A percentile compares a stretch with the other conserved stretches of the same genome.
These are phyloP conservation scores for Naganishia sp. DNA, from an alignment of 1,284 basidiomycete species.

Conservation along the genomic window DNA sequence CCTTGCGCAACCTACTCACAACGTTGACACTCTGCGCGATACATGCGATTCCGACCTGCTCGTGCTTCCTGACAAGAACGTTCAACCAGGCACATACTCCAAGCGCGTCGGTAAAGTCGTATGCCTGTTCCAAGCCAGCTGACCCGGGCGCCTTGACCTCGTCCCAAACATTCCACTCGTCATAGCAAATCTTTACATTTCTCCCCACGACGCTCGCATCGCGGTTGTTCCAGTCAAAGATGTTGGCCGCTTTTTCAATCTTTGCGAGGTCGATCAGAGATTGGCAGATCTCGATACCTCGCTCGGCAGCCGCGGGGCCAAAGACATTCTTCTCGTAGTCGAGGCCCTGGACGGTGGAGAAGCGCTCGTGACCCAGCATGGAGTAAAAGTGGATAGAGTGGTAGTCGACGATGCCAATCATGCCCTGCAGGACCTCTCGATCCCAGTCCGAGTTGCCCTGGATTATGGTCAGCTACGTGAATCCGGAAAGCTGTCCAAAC, in stretches of 20 bases:
- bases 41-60: slow-evolving; percentile 65
- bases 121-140: slow-evolving; percentile 63
- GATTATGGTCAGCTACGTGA: background rate
- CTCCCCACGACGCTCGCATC: slow-evolving; percentile 35
- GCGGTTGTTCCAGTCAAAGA: slow-evolving; percentile 33
- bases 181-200: slow-evolving; percentile 58
- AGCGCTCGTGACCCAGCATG: slow-evolving; percentile 42
- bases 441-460: slow-evolving; percentile 53
- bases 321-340: slow-evolving; percentile 57
- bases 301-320: slow-evolving; percentile 54
- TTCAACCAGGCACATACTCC: slow-evolving; percentile 66
- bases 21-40: slow-evolving; percentile 62
- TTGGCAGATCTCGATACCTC: slow-evolving; percentile 52
- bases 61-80: slow-evolving; percentile 64
- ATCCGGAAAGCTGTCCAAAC: background rate
- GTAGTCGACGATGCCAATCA: slow-evolving; percentile 49
- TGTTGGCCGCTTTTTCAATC: slow-evolving; percentile 39
- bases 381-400: slow-evolving; percentile 54
- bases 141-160: slow-evolving; percentile 53
- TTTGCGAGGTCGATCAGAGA: slow-evolving; percentile 55
- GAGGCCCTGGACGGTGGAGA: slow-evolving; percentile 34
- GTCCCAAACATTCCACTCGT: slow-evolving; percentile 61
- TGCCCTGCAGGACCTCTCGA: slow-evolving; percentile 48
- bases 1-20: slow-evolving; percentile 35
- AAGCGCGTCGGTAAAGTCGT: slow-evolving; percentile 65